Percentiles rank a stretch among this genome's conserved stretches.
Evolutionary conservation across 106 monocot species (phyloP).

Genomic region (Dioscorea zingiberensis): DNA sequence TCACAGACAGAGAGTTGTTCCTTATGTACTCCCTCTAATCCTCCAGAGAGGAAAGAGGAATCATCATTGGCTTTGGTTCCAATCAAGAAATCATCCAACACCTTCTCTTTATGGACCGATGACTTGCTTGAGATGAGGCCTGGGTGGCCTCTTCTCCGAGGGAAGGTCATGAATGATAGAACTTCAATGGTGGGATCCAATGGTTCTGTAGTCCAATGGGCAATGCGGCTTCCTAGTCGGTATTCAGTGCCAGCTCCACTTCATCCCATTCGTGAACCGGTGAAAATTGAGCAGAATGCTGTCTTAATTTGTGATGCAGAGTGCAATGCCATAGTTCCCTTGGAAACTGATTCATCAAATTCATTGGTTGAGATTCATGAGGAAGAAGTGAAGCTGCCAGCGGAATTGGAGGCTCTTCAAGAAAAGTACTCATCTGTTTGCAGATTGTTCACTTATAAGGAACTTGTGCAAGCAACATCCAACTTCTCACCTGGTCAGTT

Average conservation of each 20-base stretch:
- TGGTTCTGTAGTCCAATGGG: constrained; percentile 45
- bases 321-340: constrained; percentile 1
- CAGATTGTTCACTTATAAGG: constrained; percentile 53
- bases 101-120: background rate
- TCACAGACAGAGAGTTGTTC: background rate
- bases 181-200: constrained; percentile 16
- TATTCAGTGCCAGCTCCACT: constrained; percentile 15
- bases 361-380: background rate
- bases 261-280: constrained; percentile 21
- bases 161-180: constrained; percentile 15
- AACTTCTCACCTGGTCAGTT: constrained; percentile 55
- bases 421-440: constrained; percentile 57
- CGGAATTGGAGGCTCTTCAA: constrained; percentile 34
- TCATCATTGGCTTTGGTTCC: constrained; percentile 11
- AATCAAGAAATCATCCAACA: background rate
- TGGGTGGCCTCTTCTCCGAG: constrained; percentile 57
- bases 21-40: background rate
- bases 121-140: constrained; percentile 20
- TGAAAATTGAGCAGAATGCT: constrained; percentile 13
- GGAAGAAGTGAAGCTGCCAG: constrained; percentile 20
- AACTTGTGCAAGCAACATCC: constrained; percentile 52
- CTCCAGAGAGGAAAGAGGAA: background rate
- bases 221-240: constrained; percentile 47
- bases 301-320: constrained; percentile 11
- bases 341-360: constrained; percentile 3